Conservation (phyloP, 805 yeast genomes). For the Limtongia smithiae region DNA sequence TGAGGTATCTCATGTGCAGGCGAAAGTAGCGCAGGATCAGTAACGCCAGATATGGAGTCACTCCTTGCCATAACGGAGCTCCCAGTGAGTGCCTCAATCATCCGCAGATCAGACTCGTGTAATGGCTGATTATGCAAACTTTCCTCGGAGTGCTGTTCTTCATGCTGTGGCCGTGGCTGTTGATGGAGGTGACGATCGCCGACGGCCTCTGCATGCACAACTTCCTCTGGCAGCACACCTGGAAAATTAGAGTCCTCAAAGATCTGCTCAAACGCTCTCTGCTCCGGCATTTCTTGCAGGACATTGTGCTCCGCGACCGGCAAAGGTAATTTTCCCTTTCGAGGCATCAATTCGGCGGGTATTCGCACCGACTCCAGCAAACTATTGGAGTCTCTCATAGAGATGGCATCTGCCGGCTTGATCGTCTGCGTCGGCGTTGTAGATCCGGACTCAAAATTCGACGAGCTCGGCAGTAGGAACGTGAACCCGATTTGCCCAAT, state of each 20-base stretch:
- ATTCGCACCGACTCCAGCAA: conserved; percentile 4
- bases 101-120: conserved; percentile 5
- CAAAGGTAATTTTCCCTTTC: too few species aligned
- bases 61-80: too few species aligned
- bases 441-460: conserved; percentile 12
- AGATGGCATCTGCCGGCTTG: conserved; percentile 28
- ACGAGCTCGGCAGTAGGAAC: conserved; percentile 74
- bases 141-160: not conserved
- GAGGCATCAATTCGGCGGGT: conserved; percentile 1
- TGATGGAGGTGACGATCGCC: not conserved
- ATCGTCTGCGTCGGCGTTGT: conserved; percentile 19
- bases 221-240: too few species aligned
- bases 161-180: not conserved
- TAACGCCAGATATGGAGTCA: too few species aligned
- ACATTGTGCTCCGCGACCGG: too few species aligned
- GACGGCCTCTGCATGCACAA: too few species aligned
- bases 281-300: too few species aligned
- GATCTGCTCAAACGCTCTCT: not conserved
- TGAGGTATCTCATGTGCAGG: not conserved
- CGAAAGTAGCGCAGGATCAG: not conserved
- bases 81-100: conserved; percentile 14
- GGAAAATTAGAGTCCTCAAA: not conserved
- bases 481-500: conserved; percentile 88
- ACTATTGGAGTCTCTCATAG: conserved; percentile 18
- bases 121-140: not conserved